These are phyloP conservation scores for Capsella bursapastoris DNA, from an alignment of 345 rosid genomes.

Conservation along the genomic window DNA sequence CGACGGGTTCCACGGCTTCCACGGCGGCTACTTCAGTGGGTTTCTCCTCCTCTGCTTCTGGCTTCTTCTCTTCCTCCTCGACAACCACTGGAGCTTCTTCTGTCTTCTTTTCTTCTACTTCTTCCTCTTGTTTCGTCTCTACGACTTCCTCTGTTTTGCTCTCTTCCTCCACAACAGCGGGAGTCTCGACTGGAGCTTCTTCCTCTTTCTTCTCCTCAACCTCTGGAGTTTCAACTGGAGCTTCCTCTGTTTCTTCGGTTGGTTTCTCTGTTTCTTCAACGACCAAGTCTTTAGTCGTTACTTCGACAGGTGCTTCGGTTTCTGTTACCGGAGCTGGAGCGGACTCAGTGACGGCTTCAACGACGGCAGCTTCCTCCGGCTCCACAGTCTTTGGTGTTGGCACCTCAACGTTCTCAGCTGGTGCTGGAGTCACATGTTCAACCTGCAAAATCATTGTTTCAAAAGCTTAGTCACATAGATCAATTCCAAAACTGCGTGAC, in stretches of 20 bases:
- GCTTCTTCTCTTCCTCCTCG: slow-evolving; percentile 35
- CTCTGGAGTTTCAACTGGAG: not conserved
- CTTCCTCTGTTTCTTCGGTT: slow-evolving; percentile 18
- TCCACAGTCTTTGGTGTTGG: slow-evolving; percentile 38
- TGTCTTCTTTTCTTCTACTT: slow-evolving; percentile 40
- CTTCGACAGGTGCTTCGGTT: slow-evolving; percentile 35
- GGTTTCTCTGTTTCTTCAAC: slow-evolving; percentile 39
- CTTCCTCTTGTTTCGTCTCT: slow-evolving; percentile 35
- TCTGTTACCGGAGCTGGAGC: slow-evolving; percentile 34
- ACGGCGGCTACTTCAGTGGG: slow-evolving; percentile 28
- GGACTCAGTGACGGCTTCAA: not conserved
- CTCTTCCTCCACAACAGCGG: slow-evolving; percentile 36
- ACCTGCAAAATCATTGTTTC: slow-evolving; percentile 37
- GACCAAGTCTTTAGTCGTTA: slow-evolving; percentile 30
- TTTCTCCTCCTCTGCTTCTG: slow-evolving; percentile 36
- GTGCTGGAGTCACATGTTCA: slow-evolving; percentile 43
- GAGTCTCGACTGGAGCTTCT: slow-evolving; percentile 38
- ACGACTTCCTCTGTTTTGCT: slow-evolving; percentile 30
- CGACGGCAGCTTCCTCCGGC: not conserved
- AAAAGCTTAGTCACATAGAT: slow-evolving; percentile 1
- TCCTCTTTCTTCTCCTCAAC: slow-evolving; percentile 38
- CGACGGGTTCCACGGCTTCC: slow-evolving; percentile 23
- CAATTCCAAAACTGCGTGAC: slow-evolving; percentile 2
- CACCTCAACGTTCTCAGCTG: slow-evolving; percentile 41
- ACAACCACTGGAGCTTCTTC: slow-evolving; percentile 41